These are phyloP conservation scores for Trebouxiophyceae sp. DNA, from an alignment of 163 green algal species.

Conservation along the genomic window DNA sequence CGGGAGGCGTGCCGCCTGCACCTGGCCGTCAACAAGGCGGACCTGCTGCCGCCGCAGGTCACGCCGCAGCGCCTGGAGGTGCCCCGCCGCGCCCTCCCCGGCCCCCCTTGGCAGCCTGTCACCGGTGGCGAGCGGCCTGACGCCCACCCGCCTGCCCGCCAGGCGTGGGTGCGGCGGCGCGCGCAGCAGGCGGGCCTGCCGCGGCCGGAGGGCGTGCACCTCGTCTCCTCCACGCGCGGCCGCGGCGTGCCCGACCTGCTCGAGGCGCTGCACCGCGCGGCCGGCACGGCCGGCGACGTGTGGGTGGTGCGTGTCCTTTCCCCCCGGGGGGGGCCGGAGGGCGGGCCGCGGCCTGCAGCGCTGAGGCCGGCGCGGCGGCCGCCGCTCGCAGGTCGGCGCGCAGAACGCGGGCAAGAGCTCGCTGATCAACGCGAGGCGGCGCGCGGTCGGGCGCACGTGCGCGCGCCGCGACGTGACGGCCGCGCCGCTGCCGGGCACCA, in stretches of 20 bases:
- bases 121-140: no score
- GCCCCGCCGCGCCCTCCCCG: background rate
- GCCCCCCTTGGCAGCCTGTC: background rate
- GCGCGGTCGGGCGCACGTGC: background rate
- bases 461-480: constrained; percentile 46
- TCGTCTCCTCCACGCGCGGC: constrained; percentile 67
- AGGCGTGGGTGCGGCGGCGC: constrained; percentile 61
- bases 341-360: no score
- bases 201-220: constrained; percentile 56
- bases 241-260: constrained; percentile 67
- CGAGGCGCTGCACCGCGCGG: constrained; percentile 33
- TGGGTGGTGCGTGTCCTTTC: constrained; percentile 13
- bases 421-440: constrained; percentile 87
- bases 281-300: constrained; percentile 27
- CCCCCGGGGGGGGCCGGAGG: no score
- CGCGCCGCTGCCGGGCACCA: constrained; percentile 86
- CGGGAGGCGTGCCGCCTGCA: constrained; percentile 58
- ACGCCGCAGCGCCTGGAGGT: constrained; percentile 41
- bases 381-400: constrained; percentile 41
- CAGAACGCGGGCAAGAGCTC: constrained; percentile 93
- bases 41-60: constrained; percentile 67
- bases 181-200: constrained; percentile 69
- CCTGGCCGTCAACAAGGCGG: constrained; percentile 89
- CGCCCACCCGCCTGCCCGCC: no score
- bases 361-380: no score